These are phyloP conservation scores for Lipomyces anomalus DNA, from an alignment of 805 yeast genomes.

Conservation along the genomic window DNA sequence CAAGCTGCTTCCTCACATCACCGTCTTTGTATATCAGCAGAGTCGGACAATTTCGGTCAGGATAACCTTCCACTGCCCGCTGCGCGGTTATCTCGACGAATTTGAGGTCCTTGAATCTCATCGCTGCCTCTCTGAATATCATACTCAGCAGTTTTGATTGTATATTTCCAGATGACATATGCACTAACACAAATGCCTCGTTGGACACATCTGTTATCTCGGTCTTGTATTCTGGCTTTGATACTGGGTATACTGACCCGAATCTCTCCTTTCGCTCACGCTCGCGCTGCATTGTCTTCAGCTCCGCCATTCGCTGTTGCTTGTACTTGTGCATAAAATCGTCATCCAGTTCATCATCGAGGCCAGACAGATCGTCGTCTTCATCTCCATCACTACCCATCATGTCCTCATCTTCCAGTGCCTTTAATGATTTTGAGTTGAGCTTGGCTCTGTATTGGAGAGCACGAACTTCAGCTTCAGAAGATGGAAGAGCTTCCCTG, in stretches of 20 bases:
- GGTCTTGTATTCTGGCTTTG: conserved; percentile 79
- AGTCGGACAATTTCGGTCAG: conserved; percentile 87
- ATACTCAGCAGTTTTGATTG: conserved; percentile 56
- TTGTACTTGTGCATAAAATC: conserved; percentile 69
- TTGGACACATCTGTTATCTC: conserved; percentile 79
- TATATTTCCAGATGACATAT: conserved; percentile 57
- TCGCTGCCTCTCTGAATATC: conserved; percentile 53
- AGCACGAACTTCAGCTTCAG: conserved; percentile 67
- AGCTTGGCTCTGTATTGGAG: conserved; percentile 60
- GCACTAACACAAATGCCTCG: conserved; percentile 63
- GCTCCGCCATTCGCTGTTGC: conserved; percentile 68
- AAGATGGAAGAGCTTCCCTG: conserved; percentile 71
- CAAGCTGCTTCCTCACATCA: conserved; percentile 70
- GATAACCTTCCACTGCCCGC: conserved; percentile 89
- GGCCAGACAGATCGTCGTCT: conserved; percentile 52
- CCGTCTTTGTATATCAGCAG: conserved; percentile 72
- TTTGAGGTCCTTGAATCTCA: conserved; percentile 71
- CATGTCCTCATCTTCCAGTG: too few species aligned
- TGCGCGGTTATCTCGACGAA: conserved; percentile 88
- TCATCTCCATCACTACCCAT: too few species aligned
- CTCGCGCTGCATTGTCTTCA: conserved; percentile 43
- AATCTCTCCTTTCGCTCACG: conserved; percentile 45
- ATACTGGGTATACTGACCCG: conserved; percentile 71
- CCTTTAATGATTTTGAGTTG: conserved; percentile 13
- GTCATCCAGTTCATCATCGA: conserved; percentile 83